Conservation (phyloP, 1,284 basidiomycete genomes). For the Ceratobasidium sp. region DNA sequence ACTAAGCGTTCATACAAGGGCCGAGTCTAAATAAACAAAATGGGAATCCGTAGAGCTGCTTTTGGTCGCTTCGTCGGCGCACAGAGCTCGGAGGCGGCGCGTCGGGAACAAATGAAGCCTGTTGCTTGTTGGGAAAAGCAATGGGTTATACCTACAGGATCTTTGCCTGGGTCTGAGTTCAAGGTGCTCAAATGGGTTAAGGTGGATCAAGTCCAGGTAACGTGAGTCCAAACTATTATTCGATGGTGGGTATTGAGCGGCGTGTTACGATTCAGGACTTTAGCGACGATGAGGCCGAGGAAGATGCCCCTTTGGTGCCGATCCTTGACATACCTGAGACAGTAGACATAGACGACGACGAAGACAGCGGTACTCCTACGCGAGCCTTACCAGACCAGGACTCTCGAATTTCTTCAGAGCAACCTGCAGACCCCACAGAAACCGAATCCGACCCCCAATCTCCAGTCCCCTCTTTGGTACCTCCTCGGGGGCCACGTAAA, state of each 20-base stretch:
- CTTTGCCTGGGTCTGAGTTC: slow-evolving; percentile 47
- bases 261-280: slow-evolving; percentile 41
- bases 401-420: slow-evolving; percentile 42
- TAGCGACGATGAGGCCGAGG: slow-evolving; percentile 48
- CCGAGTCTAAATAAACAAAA: background rate
- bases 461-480: slow-evolving; percentile 19
- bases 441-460: slow-evolving; percentile 45
- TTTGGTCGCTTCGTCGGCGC: slow-evolving; percentile 43
- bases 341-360: slow-evolving; percentile 36
- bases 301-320: slow-evolving; percentile 40
- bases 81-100: slow-evolving; percentile 43
- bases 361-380: slow-evolving; percentile 40
- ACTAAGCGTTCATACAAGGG: too few relatives aligned
- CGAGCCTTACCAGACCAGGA: slow-evolving; percentile 35
- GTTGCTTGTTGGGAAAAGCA: slow-evolving; percentile 49
- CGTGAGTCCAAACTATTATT: background rate
- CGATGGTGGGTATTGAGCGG: background rate
- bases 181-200: slow-evolving; percentile 49
- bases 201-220: slow-evolving; percentile 46
- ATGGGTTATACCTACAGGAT: slow-evolving; percentile 47
- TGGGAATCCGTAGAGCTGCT: slow-evolving; percentile 42
- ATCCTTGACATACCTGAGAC: slow-evolving; percentile 41
- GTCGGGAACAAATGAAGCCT: slow-evolving; percentile 45
- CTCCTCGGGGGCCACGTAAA: slow-evolving; percentile 40
- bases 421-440: slow-evolving; percentile 38